Percentiles rank a stretch among this genome's conserved stretches.
Evolutionary conservation across 768 basidiomycete genomes (phyloP).

Genomic region (Lentinus brumalis): DNA sequence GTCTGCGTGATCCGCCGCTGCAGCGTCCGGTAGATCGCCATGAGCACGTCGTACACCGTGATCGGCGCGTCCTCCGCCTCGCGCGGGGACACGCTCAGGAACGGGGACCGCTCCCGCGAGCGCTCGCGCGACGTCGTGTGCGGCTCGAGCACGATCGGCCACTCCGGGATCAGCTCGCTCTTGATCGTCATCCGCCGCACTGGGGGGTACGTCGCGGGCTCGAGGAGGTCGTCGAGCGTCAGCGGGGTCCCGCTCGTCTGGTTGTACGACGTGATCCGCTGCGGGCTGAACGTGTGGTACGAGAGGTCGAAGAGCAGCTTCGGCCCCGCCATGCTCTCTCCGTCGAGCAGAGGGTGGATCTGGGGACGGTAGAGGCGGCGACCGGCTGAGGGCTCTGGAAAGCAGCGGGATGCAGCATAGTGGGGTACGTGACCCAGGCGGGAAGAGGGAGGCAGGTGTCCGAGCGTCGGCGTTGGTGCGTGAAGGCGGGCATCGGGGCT

Average conservation of each 20-base stretch:
- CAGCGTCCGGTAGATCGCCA: slow-evolving; percentile 49
- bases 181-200: slow-evolving; percentile 56
- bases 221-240: slow-evolving; percentile 45
- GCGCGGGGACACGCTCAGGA: slow-evolving; percentile 28
- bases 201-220: slow-evolving; percentile 59
- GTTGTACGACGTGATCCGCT: slow-evolving; percentile 40
- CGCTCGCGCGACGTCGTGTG: slow-evolving; percentile 18
- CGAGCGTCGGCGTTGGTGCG: slow-evolving; percentile 26
- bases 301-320: slow-evolving; percentile 62
- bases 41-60: slow-evolving; percentile 59
- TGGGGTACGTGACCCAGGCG: slow-evolving; percentile 22
- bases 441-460: slow-evolving; percentile 27
- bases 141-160: slow-evolving; percentile 57
- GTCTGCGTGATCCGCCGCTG: slow-evolving; percentile 39
- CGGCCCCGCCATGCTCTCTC: slow-evolving; percentile 40
- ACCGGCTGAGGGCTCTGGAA: slow-evolving; percentile 13
- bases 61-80: slow-evolving; percentile 39
- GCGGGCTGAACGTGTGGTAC: slow-evolving; percentile 46
- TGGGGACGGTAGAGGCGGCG: slow-evolving; percentile 12
- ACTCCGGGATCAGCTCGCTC: slow-evolving; percentile 57
- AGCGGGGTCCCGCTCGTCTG: slow-evolving; percentile 39
- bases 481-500: slow-evolving; percentile 10
- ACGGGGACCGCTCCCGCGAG: slow-evolving; percentile 19
- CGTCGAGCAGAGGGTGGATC: slow-evolving; percentile 58
- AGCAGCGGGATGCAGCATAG: slow-evolving; percentile 17